These are phyloP conservation scores for Globisporangium cystogenes DNA, from an alignment of 352 stramenopile genomes.

Conservation along the genomic window DNA sequence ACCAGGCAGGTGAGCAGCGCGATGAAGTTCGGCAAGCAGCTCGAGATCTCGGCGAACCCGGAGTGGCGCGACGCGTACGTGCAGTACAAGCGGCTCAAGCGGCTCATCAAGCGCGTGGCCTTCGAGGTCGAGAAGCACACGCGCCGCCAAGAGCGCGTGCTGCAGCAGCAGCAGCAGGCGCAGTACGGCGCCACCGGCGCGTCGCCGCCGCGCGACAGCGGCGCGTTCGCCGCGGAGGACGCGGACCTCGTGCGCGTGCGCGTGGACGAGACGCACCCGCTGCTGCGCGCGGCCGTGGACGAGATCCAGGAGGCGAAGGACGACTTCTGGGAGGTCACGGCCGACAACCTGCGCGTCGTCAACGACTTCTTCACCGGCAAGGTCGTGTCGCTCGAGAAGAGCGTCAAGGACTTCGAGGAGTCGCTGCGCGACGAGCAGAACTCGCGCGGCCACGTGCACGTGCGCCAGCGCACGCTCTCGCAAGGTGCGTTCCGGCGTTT, in stretches of 20 bases:
- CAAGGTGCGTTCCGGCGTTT: conserved; percentile 26
- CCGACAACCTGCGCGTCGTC: conserved; percentile 75
- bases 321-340: conserved; percentile 80
- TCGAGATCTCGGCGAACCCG: conserved; percentile 86
- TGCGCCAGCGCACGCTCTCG: conserved; percentile 48
- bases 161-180: conserved; percentile 34
- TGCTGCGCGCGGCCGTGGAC: conserved; percentile 42
- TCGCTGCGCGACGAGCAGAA: conserved; percentile 63
- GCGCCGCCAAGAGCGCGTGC: conserved; percentile 64
- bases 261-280: conserved; percentile 61
- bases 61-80: conserved; percentile 88
- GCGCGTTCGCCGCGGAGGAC: conserved; percentile 2
- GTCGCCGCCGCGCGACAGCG: conserved; percentile 6
- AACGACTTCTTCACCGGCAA: conserved; percentile 83
- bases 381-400: conserved; percentile 58
- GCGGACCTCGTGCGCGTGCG: conserved; percentile 21
- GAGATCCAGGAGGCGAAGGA: conserved; percentile 70
- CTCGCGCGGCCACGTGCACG: conserved; percentile 72
- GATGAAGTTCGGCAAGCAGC: conserved; percentile 94
- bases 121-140: conserved; percentile 86
- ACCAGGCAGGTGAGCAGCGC: background rate
- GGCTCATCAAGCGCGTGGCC: conserved; percentile 86
- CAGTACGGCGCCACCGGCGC: conserved; percentile 12
- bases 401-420: conserved; percentile 70
- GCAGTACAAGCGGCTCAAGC: conserved; percentile 90